Evolutionary conservation across 495 filamentous ascomycete genomes (phyloP).

Genomic region (Staphylotrichum tortipilum): DNA sequence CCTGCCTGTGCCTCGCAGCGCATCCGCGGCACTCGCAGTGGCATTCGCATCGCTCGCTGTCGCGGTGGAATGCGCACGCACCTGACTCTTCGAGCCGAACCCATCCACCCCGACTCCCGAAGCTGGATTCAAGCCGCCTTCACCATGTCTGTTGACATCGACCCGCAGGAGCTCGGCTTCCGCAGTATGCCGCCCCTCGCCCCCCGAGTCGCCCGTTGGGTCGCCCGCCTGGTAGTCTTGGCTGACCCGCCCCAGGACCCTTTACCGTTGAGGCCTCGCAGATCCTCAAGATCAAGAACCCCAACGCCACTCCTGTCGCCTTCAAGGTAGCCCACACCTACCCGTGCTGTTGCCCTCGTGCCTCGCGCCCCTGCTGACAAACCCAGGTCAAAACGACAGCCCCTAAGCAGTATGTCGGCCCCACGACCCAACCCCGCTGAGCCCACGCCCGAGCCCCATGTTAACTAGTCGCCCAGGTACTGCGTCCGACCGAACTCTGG

Average conservation of each 20-base stretch:
- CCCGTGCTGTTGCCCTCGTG: not conserved
- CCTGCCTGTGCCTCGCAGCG: too few relatives aligned
- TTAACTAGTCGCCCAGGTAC: conserved; percentile 54
- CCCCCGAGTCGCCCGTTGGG: too few relatives aligned
- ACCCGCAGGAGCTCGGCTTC: conserved; percentile 87
- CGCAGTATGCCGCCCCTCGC: conserved; percentile 60
- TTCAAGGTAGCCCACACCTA: conserved; percentile 66
- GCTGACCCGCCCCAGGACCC: conserved; percentile 55
- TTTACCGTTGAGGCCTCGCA: conserved; percentile 89
- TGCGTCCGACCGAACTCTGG: conserved; percentile 97
- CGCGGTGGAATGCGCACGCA: too few relatives aligned
- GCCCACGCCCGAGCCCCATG: not conserved
- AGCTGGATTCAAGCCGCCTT: not conserved
- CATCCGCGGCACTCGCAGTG: too few relatives aligned
- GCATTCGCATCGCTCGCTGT: too few relatives aligned
- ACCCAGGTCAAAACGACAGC: conserved; percentile 94
- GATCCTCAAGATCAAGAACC: conserved; percentile 70
- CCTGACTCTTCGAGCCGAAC: not conserved
- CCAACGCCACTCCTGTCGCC: conserved; percentile 68
- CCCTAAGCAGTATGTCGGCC: conserved; percentile 95
- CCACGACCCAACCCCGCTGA: not conserved
- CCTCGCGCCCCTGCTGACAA: not conserved
- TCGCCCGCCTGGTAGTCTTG: not conserved
- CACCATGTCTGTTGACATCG: conserved; percentile 87
- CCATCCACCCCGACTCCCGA: not conserved